phyloP scores from a whole-genome alignment of 257 asterid species.

The Solanum tarapatanum region DNA sequence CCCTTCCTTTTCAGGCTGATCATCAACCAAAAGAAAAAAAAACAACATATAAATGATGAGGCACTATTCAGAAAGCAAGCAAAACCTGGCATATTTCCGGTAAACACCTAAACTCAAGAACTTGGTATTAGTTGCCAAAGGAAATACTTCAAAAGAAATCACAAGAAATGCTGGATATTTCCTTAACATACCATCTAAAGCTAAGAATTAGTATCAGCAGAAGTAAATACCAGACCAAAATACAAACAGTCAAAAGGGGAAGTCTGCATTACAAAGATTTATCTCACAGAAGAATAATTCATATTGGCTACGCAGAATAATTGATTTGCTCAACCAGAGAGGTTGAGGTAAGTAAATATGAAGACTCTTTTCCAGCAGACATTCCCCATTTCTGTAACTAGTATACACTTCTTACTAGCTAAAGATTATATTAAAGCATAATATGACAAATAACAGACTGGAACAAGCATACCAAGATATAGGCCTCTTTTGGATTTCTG shows the following conservation, averaged over 20 bases:
- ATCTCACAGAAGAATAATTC: background rate
- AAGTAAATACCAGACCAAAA: background rate
- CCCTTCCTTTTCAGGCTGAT: conserved; percentile 13
- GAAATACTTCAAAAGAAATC: background rate
- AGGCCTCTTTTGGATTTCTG: background rate
- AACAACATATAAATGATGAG: background rate
- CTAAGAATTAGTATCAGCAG: background rate
- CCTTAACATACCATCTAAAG: background rate
- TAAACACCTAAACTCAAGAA: background rate
- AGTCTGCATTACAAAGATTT: background rate
- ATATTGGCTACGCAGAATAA: background rate
- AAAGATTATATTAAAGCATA: background rate
- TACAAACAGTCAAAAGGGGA: background rate
- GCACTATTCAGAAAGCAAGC: background rate
- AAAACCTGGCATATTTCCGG: background rate
- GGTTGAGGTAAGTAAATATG: background rate
- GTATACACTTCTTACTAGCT: background rate
- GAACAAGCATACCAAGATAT: background rate
- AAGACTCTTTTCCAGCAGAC: background rate
- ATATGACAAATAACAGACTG: background rate
- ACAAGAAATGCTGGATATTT: background rate
- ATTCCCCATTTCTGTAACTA: background rate
- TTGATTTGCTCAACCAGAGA: background rate
- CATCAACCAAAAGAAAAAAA: conserved; percentile 16
- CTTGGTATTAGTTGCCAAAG: background rate